Evolutionary conservation across 495 filamentous ascomycete species (phyloP).

Genomic region (Apodospora peruviana): DNA sequence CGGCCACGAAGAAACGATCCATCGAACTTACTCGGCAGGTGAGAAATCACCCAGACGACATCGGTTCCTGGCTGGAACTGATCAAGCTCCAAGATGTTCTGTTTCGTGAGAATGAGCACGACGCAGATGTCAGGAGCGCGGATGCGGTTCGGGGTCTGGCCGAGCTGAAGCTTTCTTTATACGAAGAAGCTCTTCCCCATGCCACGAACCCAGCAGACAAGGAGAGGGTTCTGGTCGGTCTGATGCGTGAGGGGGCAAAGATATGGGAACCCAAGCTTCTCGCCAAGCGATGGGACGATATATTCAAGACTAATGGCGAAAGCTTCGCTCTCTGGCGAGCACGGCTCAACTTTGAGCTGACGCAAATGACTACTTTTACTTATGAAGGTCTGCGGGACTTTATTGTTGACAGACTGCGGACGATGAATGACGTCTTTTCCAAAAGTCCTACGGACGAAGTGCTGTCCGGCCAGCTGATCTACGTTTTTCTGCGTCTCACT

Average conservation of each 20-base stretch:
- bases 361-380: slow-evolving; percentile 59
- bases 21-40: slow-evolving; percentile 54
- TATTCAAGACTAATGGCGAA: slow-evolving; percentile 50
- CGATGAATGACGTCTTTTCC: slow-evolving; percentile 32
- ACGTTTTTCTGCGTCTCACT: slow-evolving; percentile 70
- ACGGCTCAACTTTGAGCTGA: slow-evolving; percentile 72
- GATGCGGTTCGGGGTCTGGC: slow-evolving; percentile 64
- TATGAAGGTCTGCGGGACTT: slow-evolving; percentile 56
- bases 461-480: slow-evolving; percentile 51
- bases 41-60: slow-evolving; percentile 57
- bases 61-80: slow-evolving; percentile 68
- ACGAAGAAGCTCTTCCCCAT: slow-evolving; percentile 67
- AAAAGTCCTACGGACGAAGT: too few species aligned
- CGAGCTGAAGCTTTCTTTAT: slow-evolving; percentile 75
- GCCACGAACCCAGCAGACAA: slow-evolving; percentile 30
- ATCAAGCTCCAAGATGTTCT: slow-evolving; percentile 69
- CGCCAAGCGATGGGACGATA: slow-evolving; percentile 57
- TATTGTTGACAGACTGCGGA: slow-evolving; percentile 51
- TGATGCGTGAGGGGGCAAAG: slow-evolving; percentile 65
- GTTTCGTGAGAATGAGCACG: slow-evolving; percentile 37
- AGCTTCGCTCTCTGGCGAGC: slow-evolving; percentile 64
- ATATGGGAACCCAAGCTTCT: slow-evolving; percentile 66
- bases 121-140: slow-evolving; percentile 9
- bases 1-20: slow-evolving; percentile 41
- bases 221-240: slow-evolving; percentile 56